These are phyloP conservation scores for Xylaria cubensis DNA, from an alignment of 495 filamentous ascomycete species.

Conservation along the genomic window DNA sequence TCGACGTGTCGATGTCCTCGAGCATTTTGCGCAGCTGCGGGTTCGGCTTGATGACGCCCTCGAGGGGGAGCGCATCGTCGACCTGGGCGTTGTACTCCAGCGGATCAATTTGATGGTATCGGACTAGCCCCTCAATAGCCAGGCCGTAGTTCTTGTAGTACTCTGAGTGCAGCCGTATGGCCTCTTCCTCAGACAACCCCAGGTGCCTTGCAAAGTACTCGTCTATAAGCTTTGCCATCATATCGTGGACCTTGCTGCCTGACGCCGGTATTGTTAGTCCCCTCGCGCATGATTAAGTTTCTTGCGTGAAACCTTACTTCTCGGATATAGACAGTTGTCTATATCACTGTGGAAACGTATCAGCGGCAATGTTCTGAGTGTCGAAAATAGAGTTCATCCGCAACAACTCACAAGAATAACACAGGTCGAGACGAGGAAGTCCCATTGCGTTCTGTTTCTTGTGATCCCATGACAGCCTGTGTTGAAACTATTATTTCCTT, in stretches of 20 bases:
- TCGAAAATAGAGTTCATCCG: not conserved
- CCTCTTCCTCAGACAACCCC: conserved; percentile 72
- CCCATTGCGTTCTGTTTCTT: conserved; percentile 31
- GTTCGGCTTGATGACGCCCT: conserved; percentile 79
- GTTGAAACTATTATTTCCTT: not conserved
- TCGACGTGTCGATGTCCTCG: conserved; percentile 74
- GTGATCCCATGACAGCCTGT: conserved; percentile 34
- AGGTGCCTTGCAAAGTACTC: conserved; percentile 83
- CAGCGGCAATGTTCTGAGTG: not conserved
- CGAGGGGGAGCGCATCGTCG: conserved; percentile 92
- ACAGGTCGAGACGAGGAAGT: conserved; percentile 40
- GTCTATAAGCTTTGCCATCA: conserved; percentile 79
- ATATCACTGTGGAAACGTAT: conserved; percentile 66
- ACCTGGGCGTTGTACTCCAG: conserved; percentile 94
- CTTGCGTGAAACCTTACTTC: conserved; percentile 53
- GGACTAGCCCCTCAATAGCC: conserved; percentile 92
- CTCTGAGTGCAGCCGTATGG: conserved; percentile 78
- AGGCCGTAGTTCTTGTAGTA: conserved; percentile 97
- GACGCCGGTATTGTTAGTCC: conserved; percentile 25
- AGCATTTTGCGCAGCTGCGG: conserved; percentile 76
- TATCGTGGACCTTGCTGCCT: conserved; percentile 74
- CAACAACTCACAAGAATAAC: conserved; percentile 54
- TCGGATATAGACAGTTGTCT: conserved; percentile 89
- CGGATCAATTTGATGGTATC: conserved; percentile 94
- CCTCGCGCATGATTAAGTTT: not conserved